Conservation (phyloP, 2,329 filamentous ascomycete genomes). For the Talaromyces sp. region DNA sequence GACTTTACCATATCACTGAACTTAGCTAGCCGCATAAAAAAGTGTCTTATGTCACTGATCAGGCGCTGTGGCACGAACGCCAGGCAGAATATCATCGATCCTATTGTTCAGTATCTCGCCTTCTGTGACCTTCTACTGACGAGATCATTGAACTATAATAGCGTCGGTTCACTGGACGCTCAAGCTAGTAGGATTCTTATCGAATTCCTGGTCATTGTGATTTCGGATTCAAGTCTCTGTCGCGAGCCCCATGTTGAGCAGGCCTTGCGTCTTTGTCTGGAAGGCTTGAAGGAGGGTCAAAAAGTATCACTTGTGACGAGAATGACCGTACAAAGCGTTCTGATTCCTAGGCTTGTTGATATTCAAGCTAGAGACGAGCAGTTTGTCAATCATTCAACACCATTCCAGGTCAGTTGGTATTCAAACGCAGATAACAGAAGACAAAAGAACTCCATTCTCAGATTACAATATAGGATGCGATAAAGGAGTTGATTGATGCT, state of each 20-base stretch:
- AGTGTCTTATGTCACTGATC: conserved; percentile 25
- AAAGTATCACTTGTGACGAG: conserved; percentile 18
- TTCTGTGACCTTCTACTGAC: conserved; percentile 22
- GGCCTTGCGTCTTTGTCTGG: conserved; percentile 26
- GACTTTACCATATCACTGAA: conserved; percentile 32
- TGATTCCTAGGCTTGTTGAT: conserved; percentile 25
- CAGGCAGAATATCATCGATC: conserved; percentile 17
- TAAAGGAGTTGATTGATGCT: not conserved
- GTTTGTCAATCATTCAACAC: conserved; percentile 23
- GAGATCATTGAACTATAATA: conserved; percentile 19
- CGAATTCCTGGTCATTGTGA: conserved; percentile 28
- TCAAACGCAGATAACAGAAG: not conserved
- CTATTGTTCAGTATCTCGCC: conserved; percentile 26
- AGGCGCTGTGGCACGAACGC: conserved; percentile 11
- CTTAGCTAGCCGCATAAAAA: conserved; percentile 31
- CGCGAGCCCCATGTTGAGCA: conserved; percentile 27
- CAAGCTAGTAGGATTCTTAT: conserved; percentile 26
- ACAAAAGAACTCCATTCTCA: not conserved
- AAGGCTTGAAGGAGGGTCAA: conserved; percentile 22
- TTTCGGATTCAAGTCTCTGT: conserved; percentile 22
- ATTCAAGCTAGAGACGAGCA: conserved; percentile 18
- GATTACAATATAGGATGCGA: not conserved
- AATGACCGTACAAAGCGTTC: conserved; percentile 22
- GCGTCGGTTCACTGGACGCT: conserved; percentile 21
- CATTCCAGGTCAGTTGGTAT: conserved; percentile 28